phyloP scores from a whole-genome alignment of 2,329 filamentous ascomycete species.

The Alternaria sp. region DNA sequence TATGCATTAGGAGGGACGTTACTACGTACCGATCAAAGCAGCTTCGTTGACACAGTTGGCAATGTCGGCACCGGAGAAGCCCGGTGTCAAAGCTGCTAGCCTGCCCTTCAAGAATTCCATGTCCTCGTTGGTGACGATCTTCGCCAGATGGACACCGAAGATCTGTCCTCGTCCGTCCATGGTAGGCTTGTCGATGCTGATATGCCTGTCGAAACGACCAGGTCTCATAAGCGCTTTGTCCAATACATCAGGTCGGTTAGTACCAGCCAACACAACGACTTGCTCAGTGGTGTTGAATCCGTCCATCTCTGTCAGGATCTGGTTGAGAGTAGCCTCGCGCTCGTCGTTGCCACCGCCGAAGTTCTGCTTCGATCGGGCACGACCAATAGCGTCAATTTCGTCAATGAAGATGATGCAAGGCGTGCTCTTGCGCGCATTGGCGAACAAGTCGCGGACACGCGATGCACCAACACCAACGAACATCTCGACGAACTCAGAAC shows the following conservation, averaged over 20 bases:
- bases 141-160: conserved; percentile 91
- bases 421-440: conserved; percentile 91
- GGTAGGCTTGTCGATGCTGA: conserved; percentile 90
- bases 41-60: conserved; percentile 99
- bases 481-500: conserved; percentile 99
- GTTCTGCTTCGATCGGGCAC: conserved; percentile 81
- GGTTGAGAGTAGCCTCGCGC: conserved; percentile 94
- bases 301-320: conserved; percentile 99
- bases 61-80: conserved; percentile 97
- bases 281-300: conserved; percentile 97
- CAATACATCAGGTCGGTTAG: conserved; percentile 91
- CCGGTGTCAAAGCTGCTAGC: conserved; percentile 89
- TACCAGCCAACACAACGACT: conserved; percentile 95
- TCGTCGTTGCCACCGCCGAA: conserved; percentile 95
- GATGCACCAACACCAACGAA: conserved; percentile 98
- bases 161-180: conserved; percentile 98
- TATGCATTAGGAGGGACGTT: not conserved
- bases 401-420: conserved; percentile 99
- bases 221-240: conserved; percentile 97
- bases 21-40: conserved; percentile 83
- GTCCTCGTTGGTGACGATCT: conserved; percentile 93
- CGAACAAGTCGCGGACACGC: conserved; percentile 91
- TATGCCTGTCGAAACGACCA: conserved; percentile 96
- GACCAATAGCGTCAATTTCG: conserved; percentile 97
- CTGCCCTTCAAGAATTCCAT: conserved; percentile 86